These are phyloP conservation scores for Powellomyces hirtus DNA, from an alignment of 192 early-diverging fungal species.

Conservation along the genomic window DNA sequence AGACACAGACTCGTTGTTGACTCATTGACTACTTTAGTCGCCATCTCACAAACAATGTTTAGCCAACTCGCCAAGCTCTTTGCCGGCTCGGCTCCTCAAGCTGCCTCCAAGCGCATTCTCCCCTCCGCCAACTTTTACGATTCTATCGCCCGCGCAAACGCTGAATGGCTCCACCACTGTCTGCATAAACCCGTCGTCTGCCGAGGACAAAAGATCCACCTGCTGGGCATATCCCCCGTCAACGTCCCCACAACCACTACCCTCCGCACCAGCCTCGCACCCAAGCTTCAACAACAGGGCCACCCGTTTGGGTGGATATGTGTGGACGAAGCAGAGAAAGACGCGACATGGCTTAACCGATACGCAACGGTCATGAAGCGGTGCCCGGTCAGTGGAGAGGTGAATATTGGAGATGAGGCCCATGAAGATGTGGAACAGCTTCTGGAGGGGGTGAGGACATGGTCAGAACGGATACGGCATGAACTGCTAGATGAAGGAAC, in stretches of 20 bases:
- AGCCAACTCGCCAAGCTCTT: neutral
- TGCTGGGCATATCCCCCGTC: slow-evolving; percentile 23
- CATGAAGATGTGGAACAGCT: slow-evolving; percentile 11
- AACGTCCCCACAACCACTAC: slow-evolving; percentile 18
- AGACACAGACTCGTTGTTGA: no score
- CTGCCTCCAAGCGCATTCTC: slow-evolving; percentile 6
- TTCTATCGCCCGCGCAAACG: neutral
- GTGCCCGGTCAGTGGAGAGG: slow-evolving; percentile 8
- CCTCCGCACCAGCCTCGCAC: neutral
- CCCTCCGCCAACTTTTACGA: slow-evolving; percentile 7
- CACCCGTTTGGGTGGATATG: slow-evolving; percentile 16
- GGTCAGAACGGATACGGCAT: slow-evolving; percentile 13
- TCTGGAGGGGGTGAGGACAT: slow-evolving; percentile 20
- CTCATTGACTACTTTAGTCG: no score
- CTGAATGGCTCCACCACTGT: slow-evolving; percentile 19
- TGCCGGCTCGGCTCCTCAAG: neutral
- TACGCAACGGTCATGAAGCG: slow-evolving; percentile 4
- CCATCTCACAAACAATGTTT: no score
- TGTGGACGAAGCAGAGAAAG: slow-evolving; percentile 15
- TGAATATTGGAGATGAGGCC: neutral
- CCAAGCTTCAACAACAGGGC: slow-evolving; percentile 10
- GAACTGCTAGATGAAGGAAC: slow-evolving; percentile 15
- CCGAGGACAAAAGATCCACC: slow-evolving; percentile 4
- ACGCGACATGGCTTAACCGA: slow-evolving; percentile 19
- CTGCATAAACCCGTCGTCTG: slow-evolving; percentile 1